Base-by-base conservation (phyloP, 441 rosid genomes). In the Gossypium laxum region DNA sequence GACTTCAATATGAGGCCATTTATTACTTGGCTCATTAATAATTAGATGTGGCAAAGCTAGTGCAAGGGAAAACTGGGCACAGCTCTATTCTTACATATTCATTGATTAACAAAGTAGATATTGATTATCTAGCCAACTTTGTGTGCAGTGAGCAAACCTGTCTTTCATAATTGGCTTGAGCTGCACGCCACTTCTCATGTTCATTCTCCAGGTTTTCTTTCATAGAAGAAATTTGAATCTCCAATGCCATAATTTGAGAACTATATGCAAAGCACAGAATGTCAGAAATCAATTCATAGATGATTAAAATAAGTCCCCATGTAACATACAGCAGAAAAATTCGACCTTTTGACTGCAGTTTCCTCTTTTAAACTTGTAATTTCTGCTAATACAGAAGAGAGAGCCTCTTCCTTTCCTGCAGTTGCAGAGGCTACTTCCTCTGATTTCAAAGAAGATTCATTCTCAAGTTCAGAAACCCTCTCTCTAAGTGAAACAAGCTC, bases 131-230 rank as follows among this genome's bases (percentile, higher is more conserved):
- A 47, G 56, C 1, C 70, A 47, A 24, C n/a, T n/a, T 7, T 24
- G 21, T 22, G 41, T 14, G n/a, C 57, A 24, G 38, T n/a, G 58
- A 74, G 73, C 66, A 38, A 76, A 94, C 99, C 98, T 94, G 99
- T 85, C 97, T 85, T 85, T 94, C 99, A 74, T 94, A 94, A 77
- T 94, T 94, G 67, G 88, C 82, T 78, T 92, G 96, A 73, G 97
- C 90, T 76, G 83, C 67, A 60, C 87, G 88, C 92, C 98, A 87
- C 72, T 85, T 81, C 75, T 85, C 91, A 79, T 91, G 96, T 76
- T 87, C 96, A 60, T 65, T 80, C 83, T 87, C 91, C 81, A 93
- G 83, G 63, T 89, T 89, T 17, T 85, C 89, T 79, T 89, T 91
- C 70, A 89, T 59, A 72, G 79, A 75, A 76, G 89, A 82, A 72